phyloP scores from a whole-genome alignment of 257 asterid species.

The Primulina tabacum region DNA sequence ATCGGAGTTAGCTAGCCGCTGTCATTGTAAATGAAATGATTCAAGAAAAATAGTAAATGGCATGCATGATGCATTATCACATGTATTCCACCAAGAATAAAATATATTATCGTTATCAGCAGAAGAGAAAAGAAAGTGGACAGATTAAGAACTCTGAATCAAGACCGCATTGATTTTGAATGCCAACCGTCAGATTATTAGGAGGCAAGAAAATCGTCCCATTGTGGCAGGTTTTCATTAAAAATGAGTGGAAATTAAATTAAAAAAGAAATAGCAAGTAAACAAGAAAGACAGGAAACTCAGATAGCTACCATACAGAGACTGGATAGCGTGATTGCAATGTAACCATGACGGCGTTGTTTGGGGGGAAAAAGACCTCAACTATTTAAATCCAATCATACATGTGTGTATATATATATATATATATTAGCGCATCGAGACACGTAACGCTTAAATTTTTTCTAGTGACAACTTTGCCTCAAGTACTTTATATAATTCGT shows the following conservation, averaged over 20 bases:
- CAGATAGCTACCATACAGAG: neutral
- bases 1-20: neutral
- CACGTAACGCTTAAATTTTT: no score
- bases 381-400: no score
- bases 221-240: neutral
- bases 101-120: neutral
- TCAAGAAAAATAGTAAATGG: no score
- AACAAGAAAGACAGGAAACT: neutral
- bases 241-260: neutral
- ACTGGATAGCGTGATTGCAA: neutral
- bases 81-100: neutral
- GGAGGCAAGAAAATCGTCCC: neutral
- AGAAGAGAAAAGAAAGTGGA: neutral
- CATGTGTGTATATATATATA: no score
- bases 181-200: neutral
- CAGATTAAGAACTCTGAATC: neutral
- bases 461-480: no score
- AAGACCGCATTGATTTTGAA: neutral
- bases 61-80: neutral
- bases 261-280: neutral
- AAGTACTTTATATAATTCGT: no score
- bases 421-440: no score
- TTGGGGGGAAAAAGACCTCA: neutral
- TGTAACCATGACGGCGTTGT: neutral
- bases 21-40: neutral